Evolutionary conservation across 768 basidiomycete genomes (phyloP), one percentile per base, ranked within the genome.

Genomic region (Phylloporus rhodoxanthus): DNA sequence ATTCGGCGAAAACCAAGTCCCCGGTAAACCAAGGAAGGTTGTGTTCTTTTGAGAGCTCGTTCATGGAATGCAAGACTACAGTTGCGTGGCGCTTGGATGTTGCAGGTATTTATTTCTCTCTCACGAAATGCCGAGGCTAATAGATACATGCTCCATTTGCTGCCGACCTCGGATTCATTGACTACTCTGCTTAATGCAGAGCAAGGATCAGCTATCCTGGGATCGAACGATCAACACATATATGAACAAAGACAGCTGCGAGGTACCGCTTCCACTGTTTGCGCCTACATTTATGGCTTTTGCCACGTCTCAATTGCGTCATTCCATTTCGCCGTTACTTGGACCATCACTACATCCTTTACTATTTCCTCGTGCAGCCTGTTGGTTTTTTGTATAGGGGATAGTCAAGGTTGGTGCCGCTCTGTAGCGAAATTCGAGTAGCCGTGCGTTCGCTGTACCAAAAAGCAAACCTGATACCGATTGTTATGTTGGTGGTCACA

Each of bases 31-130:
- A 32, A 77, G 78, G 60, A 80, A 75, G 53, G 72, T 77, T 10
- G 75, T 83, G 0, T 54, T 66, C 48, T 80, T 80, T 52, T 79
- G 56, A 70, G 29, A 14, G 13, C n/a, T 26, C 43, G 19, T 43
- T 32, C 9, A n/a, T 13, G 28, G n/a, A 32, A 14, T 11, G 29
- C n/a, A 9, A 42, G 41, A 3, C 17, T 15, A n/a, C 23, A 15
- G 15, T 19, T 14, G 19, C 19, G 13, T 20, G 8, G 28, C 7
- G 3, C 42, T 20, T 5, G 11, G 15, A 29, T 19, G 6, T 21
- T 7, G 33, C 10, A n/a, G 32, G 29, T 43, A 19, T 11, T 14
- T 8, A 14, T 32, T 32, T 15, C 25, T n/a, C 8, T 42, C 42
- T 40, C 39, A 25, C 13, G 23, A 40, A 21, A n/a, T 25, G 4